Base-by-base conservation (phyloP, 176 grass and related monocot genomes). In the Zoysia japonica region DNA sequence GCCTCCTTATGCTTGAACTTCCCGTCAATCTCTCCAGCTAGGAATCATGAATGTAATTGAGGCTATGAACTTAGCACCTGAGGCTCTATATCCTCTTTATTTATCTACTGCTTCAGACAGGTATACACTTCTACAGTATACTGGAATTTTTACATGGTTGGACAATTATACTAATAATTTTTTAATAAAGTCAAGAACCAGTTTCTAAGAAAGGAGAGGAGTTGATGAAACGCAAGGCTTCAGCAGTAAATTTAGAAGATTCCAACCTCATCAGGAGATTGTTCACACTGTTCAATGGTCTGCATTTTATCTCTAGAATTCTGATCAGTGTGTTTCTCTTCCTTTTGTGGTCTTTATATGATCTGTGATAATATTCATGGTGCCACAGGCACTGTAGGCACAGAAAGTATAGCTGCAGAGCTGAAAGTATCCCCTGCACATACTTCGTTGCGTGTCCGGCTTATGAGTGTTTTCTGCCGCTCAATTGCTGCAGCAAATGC, bases 21-120 rank as follows among this genome's bases (percentile, higher is more conserved):
- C 53, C 73, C n/a, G 67, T 78, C 17, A 41, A 63, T 80, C 61
- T 80, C 47, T 78, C 57, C 91, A 97, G 94, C 87, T 92, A 87
- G 94, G 94, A 68, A 90, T 97, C 79, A 84, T 97, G 81, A 97
- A 91, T 80, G 77, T 92, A 74, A 72, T 97, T 74, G 89, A 97
- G 86, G 78, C 82, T 74, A 97, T 97, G 94, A 79, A 97, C 41
- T 82, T 97, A 55, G 75, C 77, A 83, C 77, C 91, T 74, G 94
- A 92, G 80, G 72, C 84, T 75, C 77, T 90, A 14, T 97, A 94
- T 80, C 94, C 91, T 72, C 80, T 97, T 88, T 97, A 88, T 86
- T 80, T 97, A 83, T 83, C 85, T 80, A 85, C 87, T 85, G 78
- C 89, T 80, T 91, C 91, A 63, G 91, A 94, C 67, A 94, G 89